Conservation (phyloP, 148 eudicot genomes). For the Rhododendron williamsianum region DNA sequence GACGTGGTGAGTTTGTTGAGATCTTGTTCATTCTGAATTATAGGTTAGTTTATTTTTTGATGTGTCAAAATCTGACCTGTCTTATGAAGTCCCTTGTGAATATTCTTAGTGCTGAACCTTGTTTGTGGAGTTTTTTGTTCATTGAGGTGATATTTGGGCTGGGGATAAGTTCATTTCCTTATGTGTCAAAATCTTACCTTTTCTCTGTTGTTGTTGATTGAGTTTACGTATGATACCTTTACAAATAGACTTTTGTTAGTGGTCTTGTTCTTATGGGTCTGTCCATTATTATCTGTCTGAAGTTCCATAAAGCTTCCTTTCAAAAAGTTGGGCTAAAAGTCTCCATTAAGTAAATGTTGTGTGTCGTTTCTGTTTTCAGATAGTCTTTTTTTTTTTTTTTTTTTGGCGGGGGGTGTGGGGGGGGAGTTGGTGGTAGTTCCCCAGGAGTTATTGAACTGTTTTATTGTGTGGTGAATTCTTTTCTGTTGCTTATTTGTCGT, state of each 20-base stretch:
- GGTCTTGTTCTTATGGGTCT: background rate
- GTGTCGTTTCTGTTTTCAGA: background rate
- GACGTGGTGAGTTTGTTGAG: background rate
- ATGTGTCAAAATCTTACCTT: background rate
- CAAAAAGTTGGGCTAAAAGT: background rate
- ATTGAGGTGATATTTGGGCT: background rate
- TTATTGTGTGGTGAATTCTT: background rate
- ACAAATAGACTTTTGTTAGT: background rate
- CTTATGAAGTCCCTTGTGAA: constrained; percentile 1
- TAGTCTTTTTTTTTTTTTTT: background rate
- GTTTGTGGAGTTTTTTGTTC: background rate
- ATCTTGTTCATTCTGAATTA: constrained; percentile 4
- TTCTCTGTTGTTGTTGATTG: background rate
- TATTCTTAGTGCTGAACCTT: background rate
- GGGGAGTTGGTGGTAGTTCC: background rate
- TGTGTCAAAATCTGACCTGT: constrained; percentile 1
- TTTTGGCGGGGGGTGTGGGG: too few relatives aligned
- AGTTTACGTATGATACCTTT: background rate
- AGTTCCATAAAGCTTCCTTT: background rate
- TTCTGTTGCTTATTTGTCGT: background rate
- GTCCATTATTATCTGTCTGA: background rate
- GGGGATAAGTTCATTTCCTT: background rate
- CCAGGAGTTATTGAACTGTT: constrained; percentile 4
- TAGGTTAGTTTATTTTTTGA: background rate
- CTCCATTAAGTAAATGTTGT: background rate